Base-by-base conservation (phyloP, 2,329 filamentous ascomycete genomes). In the Lasiodiplodia theobromae region DNA sequence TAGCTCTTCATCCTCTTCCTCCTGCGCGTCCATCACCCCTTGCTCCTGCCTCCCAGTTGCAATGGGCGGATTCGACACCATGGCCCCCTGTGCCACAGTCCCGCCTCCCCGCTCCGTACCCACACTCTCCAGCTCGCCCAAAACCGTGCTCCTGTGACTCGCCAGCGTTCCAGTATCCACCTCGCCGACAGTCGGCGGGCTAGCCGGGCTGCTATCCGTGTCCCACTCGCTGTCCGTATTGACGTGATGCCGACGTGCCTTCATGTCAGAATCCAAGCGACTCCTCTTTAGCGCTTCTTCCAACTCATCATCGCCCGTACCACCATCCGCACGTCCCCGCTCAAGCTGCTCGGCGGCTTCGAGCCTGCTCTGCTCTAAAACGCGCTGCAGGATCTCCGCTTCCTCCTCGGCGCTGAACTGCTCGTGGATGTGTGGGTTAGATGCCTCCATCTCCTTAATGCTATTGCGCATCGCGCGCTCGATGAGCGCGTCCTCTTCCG, bases 391-490 rank as follows among this genome's bases (percentile, higher is more conserved):
- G 4, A 80, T 80, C 68, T 83, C 79, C 63, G 85, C 79, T 21
- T 85, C 80, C 52, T 82, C 79, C 57, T 80, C 77, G n/a, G 76
- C 75, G 2, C 70, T 76, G 21, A n/a, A 31, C 23, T 56, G 47
- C 44, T 38, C 53, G 54, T 79, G 73, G 8, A 75, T 73, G 10
- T 74, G 73, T 18, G 75, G 74, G 5, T 72, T 73, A 18, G 44
- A 18, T 7, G 75, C 73, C 68, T 86, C 81, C 10, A 89, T 77
- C 72, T 92, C 89, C 16, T 81, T 82, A 18, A 96, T 84, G 71
- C 91, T 93, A 5, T 91, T 89, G 16, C 91, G 85, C 63, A 96
- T 91, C 0, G 92, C 92, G 23, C 87, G 84, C 75, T 94, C 92
- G 58, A 96, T 85, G 69, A 87, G 83, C 25, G 85, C 85, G 74